These are phyloP conservation scores for Xylaria sp. DNA, from an alignment of 495 filamentous ascomycete species.

Conservation along the genomic window DNA sequence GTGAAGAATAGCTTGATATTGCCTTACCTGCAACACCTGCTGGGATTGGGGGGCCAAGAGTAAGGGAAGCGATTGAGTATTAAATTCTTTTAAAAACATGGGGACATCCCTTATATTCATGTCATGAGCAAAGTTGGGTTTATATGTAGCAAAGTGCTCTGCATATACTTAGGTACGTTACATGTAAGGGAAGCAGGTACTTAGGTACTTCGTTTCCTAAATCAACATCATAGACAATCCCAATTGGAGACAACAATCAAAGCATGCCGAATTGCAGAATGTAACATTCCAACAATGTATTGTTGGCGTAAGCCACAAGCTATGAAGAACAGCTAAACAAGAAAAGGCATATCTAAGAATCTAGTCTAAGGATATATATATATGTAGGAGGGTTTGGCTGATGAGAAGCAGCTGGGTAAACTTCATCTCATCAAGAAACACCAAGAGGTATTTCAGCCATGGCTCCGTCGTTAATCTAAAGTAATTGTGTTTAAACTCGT, in stretches of 20 bases:
- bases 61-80: not conserved
- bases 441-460: not conserved
- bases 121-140: not conserved
- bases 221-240: not conserved
- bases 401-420: not conserved
- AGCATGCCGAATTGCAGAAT: not conserved
- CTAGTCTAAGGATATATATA: not conserved
- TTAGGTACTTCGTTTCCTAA: not conserved
- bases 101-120: not conserved
- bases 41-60: not conserved
- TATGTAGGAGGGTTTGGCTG: not conserved
- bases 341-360: not conserved
- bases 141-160: no score
- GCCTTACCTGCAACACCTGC: not conserved
- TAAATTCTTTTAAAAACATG: not conserved
- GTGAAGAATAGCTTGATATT: no score
- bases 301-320: not conserved
- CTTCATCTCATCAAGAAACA: not conserved
- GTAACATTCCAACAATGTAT: not conserved
- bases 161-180: not conserved
- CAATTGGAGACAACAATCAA: not conserved
- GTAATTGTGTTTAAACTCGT: not conserved
- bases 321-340: not conserved
- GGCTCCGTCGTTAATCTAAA: not conserved
- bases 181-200: not conserved